Evolutionary conservation across 495 filamentous ascomycete species (phyloP).

Genomic region (Hypoxylon lienhwacheense): DNA sequence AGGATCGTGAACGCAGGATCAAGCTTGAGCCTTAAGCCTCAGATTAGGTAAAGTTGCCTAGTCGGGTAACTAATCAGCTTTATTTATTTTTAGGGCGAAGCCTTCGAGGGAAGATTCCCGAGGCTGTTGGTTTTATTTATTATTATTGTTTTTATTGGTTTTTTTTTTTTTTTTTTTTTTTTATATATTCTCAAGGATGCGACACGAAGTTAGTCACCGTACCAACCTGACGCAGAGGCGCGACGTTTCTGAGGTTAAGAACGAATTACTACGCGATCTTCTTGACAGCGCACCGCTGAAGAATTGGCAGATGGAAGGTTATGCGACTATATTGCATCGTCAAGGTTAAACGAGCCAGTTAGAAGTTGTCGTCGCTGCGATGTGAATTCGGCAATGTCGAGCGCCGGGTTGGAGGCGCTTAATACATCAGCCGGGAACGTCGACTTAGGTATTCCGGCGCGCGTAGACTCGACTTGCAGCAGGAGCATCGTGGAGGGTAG

Average conservation of each 20-base stretch:
- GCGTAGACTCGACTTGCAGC: not conserved
- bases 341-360: constrained; percentile 22
- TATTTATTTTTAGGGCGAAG: constrained; percentile 16
- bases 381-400: constrained; percentile 9
- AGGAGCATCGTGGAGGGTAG: not conserved
- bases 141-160: not conserved
- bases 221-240: constrained; percentile 4
- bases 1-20: constrained; percentile 3
- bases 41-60: constrained; percentile 6
- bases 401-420: constrained; percentile 24
- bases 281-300: constrained; percentile 4
- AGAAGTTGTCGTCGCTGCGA: not conserved
- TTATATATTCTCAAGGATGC: not conserved
- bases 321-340: constrained; percentile 15
- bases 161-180: not conserved
- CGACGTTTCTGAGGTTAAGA: not conserved
- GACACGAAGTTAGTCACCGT: constrained; percentile 7
- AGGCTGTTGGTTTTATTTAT: too few relatives aligned
- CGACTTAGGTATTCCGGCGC: not conserved
- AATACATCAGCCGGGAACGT: constrained; percentile 9
- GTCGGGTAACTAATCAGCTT: constrained; percentile 8
- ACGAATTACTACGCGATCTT: constrained; percentile 13
- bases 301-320: constrained; percentile 1
- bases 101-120: too few relatives aligned
- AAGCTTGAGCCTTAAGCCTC: constrained; percentile 1